These are phyloP conservation scores for Sporobolomyces phaffii DNA, from an alignment of 768 basidiomycete species.

Conservation along the genomic window DNA sequence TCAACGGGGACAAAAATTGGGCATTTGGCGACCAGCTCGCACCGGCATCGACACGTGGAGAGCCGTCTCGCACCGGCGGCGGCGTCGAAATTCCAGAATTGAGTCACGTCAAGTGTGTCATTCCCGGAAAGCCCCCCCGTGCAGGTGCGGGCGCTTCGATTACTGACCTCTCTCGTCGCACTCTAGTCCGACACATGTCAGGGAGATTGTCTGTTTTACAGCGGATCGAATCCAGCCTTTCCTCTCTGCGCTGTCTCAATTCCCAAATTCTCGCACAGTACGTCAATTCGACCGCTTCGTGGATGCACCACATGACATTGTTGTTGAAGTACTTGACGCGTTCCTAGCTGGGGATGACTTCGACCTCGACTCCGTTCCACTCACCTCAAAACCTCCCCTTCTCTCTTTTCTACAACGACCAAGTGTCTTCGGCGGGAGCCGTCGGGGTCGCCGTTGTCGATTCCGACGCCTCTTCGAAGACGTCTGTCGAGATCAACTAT, in stretches of 20 bases:
- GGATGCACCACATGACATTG: no score
- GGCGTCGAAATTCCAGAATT: conserved; percentile 9
- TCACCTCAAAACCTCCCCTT: conserved; percentile 1
- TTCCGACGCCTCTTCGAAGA: not conserved
- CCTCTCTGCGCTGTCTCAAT: conserved; percentile 14
- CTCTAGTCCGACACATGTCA: not conserved
- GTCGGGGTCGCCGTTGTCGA: conserved; percentile 29
- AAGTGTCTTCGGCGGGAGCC: conserved; percentile 1
- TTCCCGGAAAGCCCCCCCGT: not conserved
- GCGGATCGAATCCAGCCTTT: conserved; percentile 32
- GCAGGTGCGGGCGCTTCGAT: no score
- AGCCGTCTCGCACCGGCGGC: no score
- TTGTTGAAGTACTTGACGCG: no score
- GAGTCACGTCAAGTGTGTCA: conserved; percentile 9
- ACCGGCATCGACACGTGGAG: not conserved
- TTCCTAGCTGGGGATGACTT: conserved; percentile 33
- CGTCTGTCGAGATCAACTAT: conserved; percentile 7
- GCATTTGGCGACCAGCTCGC: conserved; percentile 19
- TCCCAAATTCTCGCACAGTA: conserved; percentile 10
- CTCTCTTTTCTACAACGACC: conserved; percentile 16
- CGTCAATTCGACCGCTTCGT: not conserved
- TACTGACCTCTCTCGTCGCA: not conserved
- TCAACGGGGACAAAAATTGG: conserved; percentile 30
- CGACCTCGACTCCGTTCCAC: conserved; percentile 34
- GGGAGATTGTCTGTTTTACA: conserved; percentile 27